Base-by-base conservation (phyloP, 208 protist species). In the Phytomonas serpens region DNA sequence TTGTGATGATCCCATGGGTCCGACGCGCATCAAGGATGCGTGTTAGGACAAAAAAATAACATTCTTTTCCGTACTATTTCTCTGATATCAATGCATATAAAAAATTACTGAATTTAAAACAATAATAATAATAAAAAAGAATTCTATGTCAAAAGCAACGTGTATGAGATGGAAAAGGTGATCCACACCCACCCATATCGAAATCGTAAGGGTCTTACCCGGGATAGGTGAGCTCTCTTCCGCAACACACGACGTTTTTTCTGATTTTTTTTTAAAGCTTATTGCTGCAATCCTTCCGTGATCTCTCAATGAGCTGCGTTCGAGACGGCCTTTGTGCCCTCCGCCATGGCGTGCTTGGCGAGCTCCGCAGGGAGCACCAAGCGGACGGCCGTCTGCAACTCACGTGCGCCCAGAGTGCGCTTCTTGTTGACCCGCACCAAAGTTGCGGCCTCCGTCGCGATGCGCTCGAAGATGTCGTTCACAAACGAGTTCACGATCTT, bases 401-500 rank as follows among this genome's bases (percentile, higher is more conserved):
- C 97, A 73, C 97, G 86, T 30, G 95, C 97, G 64, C 92, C 89
- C 73, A 99, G 85, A 57, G 97, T 99, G 71, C 85, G 79, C 83
- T 93, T 95, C 86, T 98, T 98, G 93, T 98, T 98, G 76, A 94
- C 93, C 73, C 90, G 84, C 37, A 97, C 93, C 27, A 99, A 87
- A 29, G 84, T 81, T 47, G 91, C 91, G 5, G 97, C 97, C 86
- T 99, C 97, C 52, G 75, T 73, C n/a, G 95, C 93, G 68, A 99
- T 95, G 77, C 96, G 88, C 83, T 99, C 98, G 80, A 99, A 98
- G 75, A 98, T 90, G 90, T 99, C 98, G 82, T 93, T 95, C 74
- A 99, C 95, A 78, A 99, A 99, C 30, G 94, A 98, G 92, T 99
- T 98, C 91, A 99, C 97, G 73, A 99, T 98, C 69, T 77, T 82